Base-by-base conservation (phyloP, 495 filamentous ascomycete genomes). In the Penicillium robsamsonii region DNA sequence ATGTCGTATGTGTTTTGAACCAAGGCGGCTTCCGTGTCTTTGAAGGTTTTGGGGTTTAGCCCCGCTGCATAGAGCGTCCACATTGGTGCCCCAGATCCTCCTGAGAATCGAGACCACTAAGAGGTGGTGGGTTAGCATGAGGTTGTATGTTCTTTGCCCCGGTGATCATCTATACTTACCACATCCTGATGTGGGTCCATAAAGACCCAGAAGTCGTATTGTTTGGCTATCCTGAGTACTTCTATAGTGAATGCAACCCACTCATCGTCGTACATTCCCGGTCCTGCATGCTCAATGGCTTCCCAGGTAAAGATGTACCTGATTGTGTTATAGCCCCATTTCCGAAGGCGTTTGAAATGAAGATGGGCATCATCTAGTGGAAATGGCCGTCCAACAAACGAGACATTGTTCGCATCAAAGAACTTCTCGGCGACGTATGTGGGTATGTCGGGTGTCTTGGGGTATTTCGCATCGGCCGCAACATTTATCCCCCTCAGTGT, bases 171-270 rank as follows among this genome's bases (percentile, higher is more conserved):
- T 30, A 12, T 33, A 81, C 87, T 51, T 81, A 89, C 87, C 65
- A 96, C 92, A 79, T 97, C 92, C 76, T 97, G 92, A 71, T 97
- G 92, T 20, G 93, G 92, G 60, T 98, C 94, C 89, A 98, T 94
- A 67, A 97, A 97, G 38, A 98, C 76, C 67, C 93, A 93, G 67
- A 98, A 97, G 20, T 89, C 89, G 75, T 96, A 96, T 22, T 86
- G 76, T 67, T 90, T 97, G 35, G 92, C 92, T 35, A 89, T 74
- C 44, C 91, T 81, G 50, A 98, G 76, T 15, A 97, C 75, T 29
- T 87, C 81, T 56, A 97, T 91, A 1, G 95, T 97, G 66, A 92
- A 89, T 49, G 88, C 73, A 57, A 96, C 89, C 88, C 90, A 98
- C 57, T 91, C 88, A 64, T 98, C 88, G 59, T 98, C 94, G 71